These are phyloP conservation scores for Anthracocystis walkeri DNA, from an alignment of 1,284 basidiomycete species.

Conservation along the genomic window DNA sequence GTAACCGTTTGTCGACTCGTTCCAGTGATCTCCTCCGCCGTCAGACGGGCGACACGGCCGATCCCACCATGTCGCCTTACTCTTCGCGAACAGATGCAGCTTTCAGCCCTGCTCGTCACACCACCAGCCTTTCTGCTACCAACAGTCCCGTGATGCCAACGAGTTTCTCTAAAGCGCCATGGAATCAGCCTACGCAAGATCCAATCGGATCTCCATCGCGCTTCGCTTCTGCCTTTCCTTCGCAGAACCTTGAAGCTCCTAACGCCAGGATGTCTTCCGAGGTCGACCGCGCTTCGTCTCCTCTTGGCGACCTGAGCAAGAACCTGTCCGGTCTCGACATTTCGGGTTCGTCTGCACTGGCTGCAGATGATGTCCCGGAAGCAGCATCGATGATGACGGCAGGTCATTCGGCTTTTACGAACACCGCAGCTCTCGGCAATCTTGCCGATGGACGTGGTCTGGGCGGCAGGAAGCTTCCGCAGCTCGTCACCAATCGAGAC, in stretches of 20 bases:
- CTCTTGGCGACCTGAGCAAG: conserved; percentile 30
- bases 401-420: conserved; percentile 15
- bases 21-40: conserved; percentile 28
- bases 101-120: conserved; percentile 39
- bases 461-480: conserved; percentile 45
- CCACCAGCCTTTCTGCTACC: conserved; percentile 34
- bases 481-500: conserved; percentile 60
- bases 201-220: conserved; percentile 49
- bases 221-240: conserved; percentile 42
- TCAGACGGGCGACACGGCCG: conserved; percentile 12
- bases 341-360: conserved; percentile 35
- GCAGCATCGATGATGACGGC: conserved; percentile 9
- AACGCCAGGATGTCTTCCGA: conserved; percentile 20
- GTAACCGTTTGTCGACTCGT: conserved; percentile 34
- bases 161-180: conserved; percentile 37
- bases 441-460: conserved; percentile 13
- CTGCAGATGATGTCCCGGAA: conserved; percentile 18
- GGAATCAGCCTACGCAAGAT: conserved; percentile 39
- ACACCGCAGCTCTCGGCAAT: conserved; percentile 16
- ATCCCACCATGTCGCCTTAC: conserved; percentile 17
- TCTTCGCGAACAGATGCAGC: conserved; percentile 28
- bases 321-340: conserved; percentile 42
- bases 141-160: conserved; percentile 40
- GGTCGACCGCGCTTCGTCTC: conserved; percentile 20
- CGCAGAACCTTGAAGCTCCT: conserved; percentile 27